phyloP scores from a whole-genome alignment of 257 asterid species.

The Solanum sejunctum region DNA sequence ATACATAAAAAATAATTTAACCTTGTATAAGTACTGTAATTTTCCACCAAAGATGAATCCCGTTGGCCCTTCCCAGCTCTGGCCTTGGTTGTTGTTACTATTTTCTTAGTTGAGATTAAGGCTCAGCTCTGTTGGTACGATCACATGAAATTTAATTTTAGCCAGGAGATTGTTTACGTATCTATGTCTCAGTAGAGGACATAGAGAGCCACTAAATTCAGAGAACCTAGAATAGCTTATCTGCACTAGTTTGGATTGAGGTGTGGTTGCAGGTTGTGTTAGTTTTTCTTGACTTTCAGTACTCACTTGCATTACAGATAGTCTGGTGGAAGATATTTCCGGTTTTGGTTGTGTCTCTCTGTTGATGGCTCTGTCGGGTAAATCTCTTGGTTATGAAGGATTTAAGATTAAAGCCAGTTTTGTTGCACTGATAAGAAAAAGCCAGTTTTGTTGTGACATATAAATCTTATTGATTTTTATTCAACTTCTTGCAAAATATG shows the following conservation, averaged over 20 bases:
- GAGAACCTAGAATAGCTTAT: not conserved
- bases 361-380: not conserved
- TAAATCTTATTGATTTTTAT: not conserved
- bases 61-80: too few species aligned
- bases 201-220: not conserved
- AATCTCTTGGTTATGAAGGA: not conserved
- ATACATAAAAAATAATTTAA: too few species aligned
- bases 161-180: not conserved
- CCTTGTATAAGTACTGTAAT: too few species aligned
- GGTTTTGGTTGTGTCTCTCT: not conserved
- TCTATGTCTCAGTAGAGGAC: not conserved
- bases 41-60: too few species aligned
- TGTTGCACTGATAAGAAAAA: not conserved
- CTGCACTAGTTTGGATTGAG: not conserved
- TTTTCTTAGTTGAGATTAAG: not conserved
- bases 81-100: not conserved
- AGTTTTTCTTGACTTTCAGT: not conserved
- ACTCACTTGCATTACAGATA: not conserved
- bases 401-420: not conserved
- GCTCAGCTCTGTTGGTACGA: not conserved
- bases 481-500: not conserved
- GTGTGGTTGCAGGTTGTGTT: not conserved
- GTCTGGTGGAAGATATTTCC: not conserved
- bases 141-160: not conserved
- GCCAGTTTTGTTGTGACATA: not conserved